Base-by-base conservation (phyloP, 1,284 basidiomycete species). In the Ganoderma sinense region DNA sequence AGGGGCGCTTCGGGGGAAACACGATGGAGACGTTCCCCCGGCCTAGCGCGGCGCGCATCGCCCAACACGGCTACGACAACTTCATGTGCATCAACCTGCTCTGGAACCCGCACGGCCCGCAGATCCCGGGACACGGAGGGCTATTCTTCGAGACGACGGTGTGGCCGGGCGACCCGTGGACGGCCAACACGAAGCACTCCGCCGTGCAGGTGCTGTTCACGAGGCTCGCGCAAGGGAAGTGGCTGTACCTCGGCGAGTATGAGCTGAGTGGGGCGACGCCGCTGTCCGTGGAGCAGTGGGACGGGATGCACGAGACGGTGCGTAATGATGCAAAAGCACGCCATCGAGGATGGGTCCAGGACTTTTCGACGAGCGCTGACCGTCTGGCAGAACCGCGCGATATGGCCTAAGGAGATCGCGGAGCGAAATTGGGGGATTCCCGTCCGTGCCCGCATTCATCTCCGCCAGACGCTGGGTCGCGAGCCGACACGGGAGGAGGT, bases 221-320 rank as follows among this genome's bases (percentile, higher is more conserved):
- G 6, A 68, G 74, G 33, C 67, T 74, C 16, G 60, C 18, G 0
- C 33, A 62, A 0, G 75, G 71, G 4, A 51, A 67, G 11, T 83
- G 82, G 81, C 78, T 80, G 62, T 82, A 82, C 63, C 70, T 80
- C 59, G 83, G 83, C 3, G 74, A 78, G 69, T 84, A 83, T 48
- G 69, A 75, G 31, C 40, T 80, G 10, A 68, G 53, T 5, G 43
- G 67, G 0, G 68, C 75, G 4, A 31, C 65, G 18, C 74, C 78
- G 10, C 72, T 84, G 26, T 80, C 78, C 0, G 71, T 68, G 48
- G 74, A 78, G 43, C 82, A 84, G 70, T 84, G 82, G 81, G 16
- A 63, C 0, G 51, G 43, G 14, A 66, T 75, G 18, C 51, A 65
- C 4, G 48, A 70, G n/a, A n/a, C 36, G 29, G 73, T 74, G 55